A percentile compares a stretch with the other conserved stretches of the same genome.
phyloP scores from a whole-genome alignment of 352 stramenopile genomes.

The Phytophthora ramorum region DNA sequence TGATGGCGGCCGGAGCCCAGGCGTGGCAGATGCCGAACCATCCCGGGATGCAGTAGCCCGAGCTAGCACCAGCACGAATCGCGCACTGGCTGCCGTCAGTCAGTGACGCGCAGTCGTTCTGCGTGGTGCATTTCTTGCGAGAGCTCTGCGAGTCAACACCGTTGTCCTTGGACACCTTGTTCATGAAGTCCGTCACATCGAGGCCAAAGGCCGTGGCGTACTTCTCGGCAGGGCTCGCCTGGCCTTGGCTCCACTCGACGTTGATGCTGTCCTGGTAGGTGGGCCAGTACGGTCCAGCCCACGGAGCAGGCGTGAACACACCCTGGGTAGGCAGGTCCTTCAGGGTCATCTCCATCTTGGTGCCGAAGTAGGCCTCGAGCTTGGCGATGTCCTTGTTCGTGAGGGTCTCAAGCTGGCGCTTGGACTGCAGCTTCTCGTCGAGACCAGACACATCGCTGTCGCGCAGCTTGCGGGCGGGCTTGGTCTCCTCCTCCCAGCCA shows the following conservation, averaged over 20 bases:
- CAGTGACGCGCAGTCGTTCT: constrained; percentile 36
- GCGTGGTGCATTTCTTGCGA: constrained; percentile 28
- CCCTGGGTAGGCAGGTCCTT: constrained; percentile 32
- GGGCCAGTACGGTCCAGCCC: constrained; percentile 67
- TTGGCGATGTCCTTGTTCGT: constrained; percentile 35
- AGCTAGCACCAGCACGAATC: constrained; percentile 34
- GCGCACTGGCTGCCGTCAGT: constrained; percentile 39
- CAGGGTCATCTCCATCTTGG: constrained; percentile 32
- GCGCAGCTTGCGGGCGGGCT: constrained; percentile 17
- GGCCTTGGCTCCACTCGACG: constrained; percentile 24
- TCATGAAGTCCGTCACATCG: constrained; percentile 41
- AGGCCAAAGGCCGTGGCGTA: constrained; percentile 47
- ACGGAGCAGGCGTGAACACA: constrained; percentile 32
- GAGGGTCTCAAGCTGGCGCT: constrained; percentile 26
- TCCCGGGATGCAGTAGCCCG: constrained; percentile 47
- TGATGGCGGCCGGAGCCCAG: constrained; percentile 42
- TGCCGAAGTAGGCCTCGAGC: constrained; percentile 33
- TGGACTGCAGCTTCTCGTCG: constrained; percentile 13
- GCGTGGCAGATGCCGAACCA: constrained; percentile 57
- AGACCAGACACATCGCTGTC: constrained; percentile 18
- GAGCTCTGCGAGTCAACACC: constrained; percentile 37
- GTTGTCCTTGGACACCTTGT: constrained; percentile 34
- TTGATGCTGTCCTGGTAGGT: constrained; percentile 77
- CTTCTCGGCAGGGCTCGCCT: constrained; percentile 42
- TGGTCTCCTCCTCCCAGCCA: constrained; percentile 31